Evolutionary conservation across 306 rosid species (phyloP).

Genomic region (Prunus mume): DNA sequence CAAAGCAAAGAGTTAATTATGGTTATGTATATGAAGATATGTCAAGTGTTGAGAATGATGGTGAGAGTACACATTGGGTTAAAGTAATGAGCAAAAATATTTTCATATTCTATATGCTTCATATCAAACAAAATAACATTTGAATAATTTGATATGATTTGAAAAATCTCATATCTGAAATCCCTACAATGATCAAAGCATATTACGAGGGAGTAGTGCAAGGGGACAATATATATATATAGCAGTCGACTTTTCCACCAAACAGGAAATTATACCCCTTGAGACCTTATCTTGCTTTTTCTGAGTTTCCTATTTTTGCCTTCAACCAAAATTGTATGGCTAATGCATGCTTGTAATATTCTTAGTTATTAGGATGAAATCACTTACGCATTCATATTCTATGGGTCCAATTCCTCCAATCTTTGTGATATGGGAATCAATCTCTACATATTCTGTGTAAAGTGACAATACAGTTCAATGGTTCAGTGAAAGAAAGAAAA

Average conservation of each 20-base stretch:
- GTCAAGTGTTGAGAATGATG: no score
- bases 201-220: not conserved
- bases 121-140: no score
- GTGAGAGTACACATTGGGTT: no score
- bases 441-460: constrained; percentile 15
- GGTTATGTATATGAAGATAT: no score
- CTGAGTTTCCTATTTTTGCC: not conserved
- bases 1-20: no score
- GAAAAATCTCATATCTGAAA: not conserved
- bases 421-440: constrained; percentile 17
- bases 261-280: not conserved
- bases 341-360: not conserved
- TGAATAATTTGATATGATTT: not conserved
- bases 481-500: not conserved
- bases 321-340: not conserved
- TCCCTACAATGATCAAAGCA: not conserved
- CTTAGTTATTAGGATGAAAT: constrained; percentile 7
- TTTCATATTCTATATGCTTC: no score
- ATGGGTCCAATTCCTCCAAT: constrained; percentile 14
- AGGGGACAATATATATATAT: not conserved
- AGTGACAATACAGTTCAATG: constrained; percentile 10
- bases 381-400: constrained; percentile 4
- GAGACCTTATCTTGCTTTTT: not conserved
- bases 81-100: no score
- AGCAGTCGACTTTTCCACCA: not conserved